Percentiles rank a stretch among this genome's conserved stretches.
Conservation (phyloP, 768 basidiomycete species). For the Chalciporus sphaerocephalus region DNA sequence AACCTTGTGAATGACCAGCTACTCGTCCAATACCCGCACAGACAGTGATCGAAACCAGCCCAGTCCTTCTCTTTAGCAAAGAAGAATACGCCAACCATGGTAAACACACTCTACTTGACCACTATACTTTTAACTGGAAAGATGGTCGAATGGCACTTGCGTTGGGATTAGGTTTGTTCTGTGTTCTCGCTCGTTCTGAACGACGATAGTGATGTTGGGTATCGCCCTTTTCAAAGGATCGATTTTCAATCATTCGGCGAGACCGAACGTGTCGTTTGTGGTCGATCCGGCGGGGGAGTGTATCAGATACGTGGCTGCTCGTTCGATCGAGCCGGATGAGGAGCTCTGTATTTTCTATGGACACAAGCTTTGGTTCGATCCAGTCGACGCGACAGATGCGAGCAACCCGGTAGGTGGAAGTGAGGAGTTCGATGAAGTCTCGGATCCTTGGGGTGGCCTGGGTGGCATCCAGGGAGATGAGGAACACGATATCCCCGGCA, state of each 20-base stretch:
- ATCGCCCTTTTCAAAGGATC: slow-evolving; percentile 50
- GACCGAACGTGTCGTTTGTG: slow-evolving; percentile 66
- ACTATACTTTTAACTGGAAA: slow-evolving; percentile 74
- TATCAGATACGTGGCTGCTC: slow-evolving; percentile 58
- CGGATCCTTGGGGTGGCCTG: slow-evolving; percentile 8
- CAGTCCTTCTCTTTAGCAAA: slow-evolving; percentile 70
- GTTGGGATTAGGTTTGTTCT: slow-evolving; percentile 61
- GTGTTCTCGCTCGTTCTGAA: background rate
- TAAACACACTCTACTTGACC: slow-evolving; percentile 60
- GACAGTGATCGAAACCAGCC: slow-evolving; percentile 78
- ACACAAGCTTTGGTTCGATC: slow-evolving; percentile 61
- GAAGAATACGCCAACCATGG: slow-evolving; percentile 69
- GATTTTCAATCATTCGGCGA: slow-evolving; percentile 71
- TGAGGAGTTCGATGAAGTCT: background rate
- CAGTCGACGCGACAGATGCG: slow-evolving; percentile 24
- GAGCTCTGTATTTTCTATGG: slow-evolving; percentile 82
- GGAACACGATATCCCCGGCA: background rate
- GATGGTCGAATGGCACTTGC: slow-evolving; percentile 75
- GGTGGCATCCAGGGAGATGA: slow-evolving; percentile 3
- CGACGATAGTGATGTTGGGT: background rate
- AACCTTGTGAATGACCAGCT: slow-evolving; percentile 32
- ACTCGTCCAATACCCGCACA: slow-evolving; percentile 38
- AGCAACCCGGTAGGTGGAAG: background rate
- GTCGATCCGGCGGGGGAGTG: slow-evolving; percentile 51
- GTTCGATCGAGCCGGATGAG: slow-evolving; percentile 52